phyloP scores from a whole-genome alignment of 768 basidiomycete species.

The Lentinula aciculospora region DNA sequence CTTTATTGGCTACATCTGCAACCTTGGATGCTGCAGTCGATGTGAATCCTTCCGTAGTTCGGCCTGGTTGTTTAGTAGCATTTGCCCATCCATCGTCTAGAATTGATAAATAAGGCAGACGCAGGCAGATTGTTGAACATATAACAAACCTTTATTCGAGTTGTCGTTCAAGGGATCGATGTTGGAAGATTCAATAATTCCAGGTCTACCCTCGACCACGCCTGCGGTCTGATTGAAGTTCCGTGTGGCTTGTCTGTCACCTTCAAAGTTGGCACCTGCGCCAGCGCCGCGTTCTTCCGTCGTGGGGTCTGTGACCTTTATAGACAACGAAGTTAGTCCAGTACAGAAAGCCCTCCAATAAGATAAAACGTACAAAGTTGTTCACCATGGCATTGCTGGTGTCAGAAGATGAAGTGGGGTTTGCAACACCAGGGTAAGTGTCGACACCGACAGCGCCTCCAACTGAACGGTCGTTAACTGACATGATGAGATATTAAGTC shows the following conservation, averaged over 20 bases:
- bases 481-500: slow-evolving; percentile 21
- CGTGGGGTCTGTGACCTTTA: slow-evolving; percentile 39
- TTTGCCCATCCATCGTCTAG: slow-evolving; percentile 40
- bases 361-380: slow-evolving; percentile 35
- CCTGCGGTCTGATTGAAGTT: slow-evolving; percentile 37
- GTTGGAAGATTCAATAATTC: slow-evolving; percentile 49
- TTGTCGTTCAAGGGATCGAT: slow-evolving; percentile 47
- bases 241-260: slow-evolving; percentile 31
- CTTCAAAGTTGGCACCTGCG: slow-evolving; percentile 31
- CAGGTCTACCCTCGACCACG: slow-evolving; percentile 46
- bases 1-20: slow-evolving; percentile 28
- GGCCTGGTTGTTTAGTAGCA: slow-evolving; percentile 12
- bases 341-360: background rate
- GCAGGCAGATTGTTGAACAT: background rate
- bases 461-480: slow-evolving; percentile 25
- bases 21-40: slow-evolving; percentile 22
- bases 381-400: slow-evolving; percentile 28
- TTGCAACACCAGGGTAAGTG: slow-evolving; percentile 37
- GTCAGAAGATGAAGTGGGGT: slow-evolving; percentile 33
- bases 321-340: background rate
- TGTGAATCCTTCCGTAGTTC: slow-evolving; percentile 12
- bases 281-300: slow-evolving; percentile 33
- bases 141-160: slow-evolving; percentile 30
- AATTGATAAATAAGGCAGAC: background rate
- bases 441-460: slow-evolving; percentile 25